A percentile compares a stretch with the other conserved stretches of the same genome.
phyloP scores from a whole-genome alignment of 192 early-diverging fungal genomes.

The Backusella parvicylindrica region DNA sequence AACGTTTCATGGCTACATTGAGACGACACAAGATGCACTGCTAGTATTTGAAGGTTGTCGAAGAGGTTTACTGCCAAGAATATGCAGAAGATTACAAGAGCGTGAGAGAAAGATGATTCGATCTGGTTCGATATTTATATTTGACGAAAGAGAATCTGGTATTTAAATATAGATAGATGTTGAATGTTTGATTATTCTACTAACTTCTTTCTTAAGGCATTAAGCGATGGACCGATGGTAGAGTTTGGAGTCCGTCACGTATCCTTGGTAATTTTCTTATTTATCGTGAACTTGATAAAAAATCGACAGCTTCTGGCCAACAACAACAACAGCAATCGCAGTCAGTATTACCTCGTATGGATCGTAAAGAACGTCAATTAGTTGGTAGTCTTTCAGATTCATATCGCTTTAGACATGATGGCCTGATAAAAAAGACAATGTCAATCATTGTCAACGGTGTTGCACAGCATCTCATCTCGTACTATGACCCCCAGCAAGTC shows the following conservation, averaged over 20 bases:
- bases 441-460: conserved; percentile 66
- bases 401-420: conserved; percentile 55
- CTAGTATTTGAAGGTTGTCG: conserved; percentile 78
- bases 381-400: conserved; percentile 56
- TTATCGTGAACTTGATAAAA: conserved; percentile 68
- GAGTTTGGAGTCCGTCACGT: conserved; percentile 79
- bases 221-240: conserved; percentile 86
- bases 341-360: not conserved
- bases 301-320: not conserved
- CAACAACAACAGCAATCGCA: conserved; percentile 3
- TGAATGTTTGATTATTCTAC: not conserved
- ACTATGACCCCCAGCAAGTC: conserved; percentile 56
- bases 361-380: conserved; percentile 47
- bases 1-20: conserved; percentile 65
- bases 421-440: conserved; percentile 77
- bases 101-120: conserved; percentile 65
- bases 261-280: conserved; percentile 79
- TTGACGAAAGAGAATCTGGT: conserved; percentile 78
- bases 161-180: not conserved
- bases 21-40: conserved; percentile 74
- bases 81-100: conserved; percentile 68
- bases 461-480: conserved; percentile 54
- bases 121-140: conserved; percentile 79
- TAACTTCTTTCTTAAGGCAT: conserved; percentile 38
- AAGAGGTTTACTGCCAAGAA: conserved; percentile 59